Base-by-base conservation (phyloP, 768 basidiomycete species). In the Tricholoma saponaceum region DNA sequence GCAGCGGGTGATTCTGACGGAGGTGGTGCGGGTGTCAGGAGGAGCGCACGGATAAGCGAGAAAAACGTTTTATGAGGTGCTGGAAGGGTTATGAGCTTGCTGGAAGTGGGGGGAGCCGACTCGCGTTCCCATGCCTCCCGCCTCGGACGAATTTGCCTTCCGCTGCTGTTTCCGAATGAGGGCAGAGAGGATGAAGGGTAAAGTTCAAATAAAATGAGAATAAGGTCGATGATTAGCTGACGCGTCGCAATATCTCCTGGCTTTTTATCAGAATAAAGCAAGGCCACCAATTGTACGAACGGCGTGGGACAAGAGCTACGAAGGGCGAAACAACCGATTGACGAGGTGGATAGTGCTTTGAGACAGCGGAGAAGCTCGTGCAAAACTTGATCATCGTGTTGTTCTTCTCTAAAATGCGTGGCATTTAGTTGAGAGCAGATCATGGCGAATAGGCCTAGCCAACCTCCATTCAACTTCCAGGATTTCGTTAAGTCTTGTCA, bases 391-490 rank as follows among this genome's bases (percentile, higher is more conserved):
- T 98, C 97, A 66, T 97, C 97, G 62, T 97, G 96, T 67, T 98
- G 96, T 68, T 99, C 97, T 70, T 98, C 96, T 61, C 95, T 95
- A 65, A n/a, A 61, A 30, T 41, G 23, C 23, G 56, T 25, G 49
- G 67, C 41, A 68, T 58, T 35, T 51, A 0, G 54, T 23, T 33
- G 7, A 25, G 32, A 13, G 23, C 30, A 20, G 12, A 54, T 18
- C n/a, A 18, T 6, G 26, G n/a, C 23, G 52, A 54, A 33, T 23
- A 41, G 35, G 20, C 39, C 20, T n/a, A 32, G 6, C n/a, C 59
- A 62, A 92, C 92, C 96, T 86, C 97, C 97, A 99, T 72, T 99
- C 97, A 33, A 98, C 85, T 64, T 95, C 91, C 1, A 99, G 79
- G 16, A 98, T 80, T 71, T 99, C 95, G 58, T 94, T 91, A 22